Percentiles rank a stretch among this genome's conserved stretches.
These are phyloP conservation scores for Trichosporon sp. DNA, from an alignment of 1,284 basidiomycete species.

Conservation along the genomic window DNA sequence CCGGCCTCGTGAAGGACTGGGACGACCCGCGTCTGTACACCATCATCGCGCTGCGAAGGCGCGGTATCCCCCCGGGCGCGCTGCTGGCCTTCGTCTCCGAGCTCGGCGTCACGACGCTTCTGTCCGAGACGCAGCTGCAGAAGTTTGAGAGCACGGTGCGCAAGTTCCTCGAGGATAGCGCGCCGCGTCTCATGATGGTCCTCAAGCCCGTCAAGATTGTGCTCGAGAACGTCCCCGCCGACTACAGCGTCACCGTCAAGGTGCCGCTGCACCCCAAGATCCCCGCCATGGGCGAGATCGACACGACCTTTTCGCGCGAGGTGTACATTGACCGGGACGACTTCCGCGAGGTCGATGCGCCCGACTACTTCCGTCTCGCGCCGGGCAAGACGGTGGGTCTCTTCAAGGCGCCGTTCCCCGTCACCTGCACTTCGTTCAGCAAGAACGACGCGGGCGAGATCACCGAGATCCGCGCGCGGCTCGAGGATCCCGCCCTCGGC, in stretches of 20 bases:
- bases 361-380: slow-evolving; percentile 96
- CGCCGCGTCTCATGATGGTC: slow-evolving; percentile 90
- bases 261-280: slow-evolving; percentile 95
- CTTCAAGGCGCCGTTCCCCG: slow-evolving; percentile 91
- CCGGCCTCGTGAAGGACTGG: slow-evolving; percentile 86
- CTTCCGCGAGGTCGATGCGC: slow-evolving; percentile 86
- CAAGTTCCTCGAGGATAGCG: slow-evolving; percentile 84
- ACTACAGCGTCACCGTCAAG: slow-evolving; percentile 79
- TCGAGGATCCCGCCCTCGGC: slow-evolving; percentile 65
- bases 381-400: slow-evolving; percentile 96
- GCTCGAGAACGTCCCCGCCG: slow-evolving; percentile 86
- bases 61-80: slow-evolving; percentile 94
- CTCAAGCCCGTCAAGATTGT: slow-evolving; percentile 86
- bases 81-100: slow-evolving; percentile 89
- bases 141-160: slow-evolving; percentile 91
- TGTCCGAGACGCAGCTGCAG: slow-evolving; percentile 80
- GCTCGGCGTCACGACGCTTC: slow-evolving; percentile 86
- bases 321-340: slow-evolving; percentile 95
- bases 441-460: slow-evolving; percentile 73
- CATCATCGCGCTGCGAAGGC: slow-evolving; percentile 87
- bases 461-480: slow-evolving; percentile 73
- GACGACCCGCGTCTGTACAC: slow-evolving; percentile 99
- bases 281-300: slow-evolving; percentile 79
- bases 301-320: slow-evolving; percentile 82
- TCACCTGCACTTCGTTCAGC: slow-evolving; percentile 89